phyloP scores from a whole-genome alignment of 2,329 filamentous ascomycete genomes.

The Alternaria consortialis region DNA sequence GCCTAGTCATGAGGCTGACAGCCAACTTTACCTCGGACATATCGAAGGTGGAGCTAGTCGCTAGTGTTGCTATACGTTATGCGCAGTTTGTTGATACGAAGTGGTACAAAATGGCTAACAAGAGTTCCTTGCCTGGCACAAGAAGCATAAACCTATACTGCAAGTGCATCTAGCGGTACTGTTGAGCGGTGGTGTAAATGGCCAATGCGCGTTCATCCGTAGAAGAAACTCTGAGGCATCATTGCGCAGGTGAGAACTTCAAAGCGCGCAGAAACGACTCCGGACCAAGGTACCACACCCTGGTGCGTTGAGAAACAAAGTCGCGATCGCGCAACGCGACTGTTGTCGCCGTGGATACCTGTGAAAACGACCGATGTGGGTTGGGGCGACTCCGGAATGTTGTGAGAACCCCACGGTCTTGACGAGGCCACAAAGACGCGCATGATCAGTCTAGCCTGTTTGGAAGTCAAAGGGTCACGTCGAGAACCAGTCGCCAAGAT shows the following conservation, averaged over 20 bases:
- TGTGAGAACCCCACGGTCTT: constrained; percentile 5
- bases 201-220: constrained; percentile 10
- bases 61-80: neutral
- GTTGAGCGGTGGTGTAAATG: neutral
- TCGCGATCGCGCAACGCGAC: constrained; percentile 12
- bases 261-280: constrained; percentile 8
- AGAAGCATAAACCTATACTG: neutral
- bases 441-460: constrained; percentile 5
- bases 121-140: neutral
- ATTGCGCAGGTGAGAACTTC: constrained; percentile 4
- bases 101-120: neutral
- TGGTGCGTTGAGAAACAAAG: neutral
- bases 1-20: neutral
- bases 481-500: constrained; percentile 7
- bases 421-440: constrained; percentile 5
- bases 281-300: neutral
- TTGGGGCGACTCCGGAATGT: constrained; percentile 9
- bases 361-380: constrained; percentile 6
- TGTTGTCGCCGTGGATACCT: constrained; percentile 1
- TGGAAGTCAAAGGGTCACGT: constrained; percentile 2
- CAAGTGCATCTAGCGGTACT: constrained; percentile 5
- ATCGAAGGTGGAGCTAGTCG: constrained; percentile 1
- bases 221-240: constrained; percentile 14
- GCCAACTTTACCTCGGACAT: constrained; percentile 17
- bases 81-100: neutral